These are phyloP conservation scores for Orobanche coerulescens DNA, from an alignment of 257 asterid genomes.

Conservation along the genomic window DNA sequence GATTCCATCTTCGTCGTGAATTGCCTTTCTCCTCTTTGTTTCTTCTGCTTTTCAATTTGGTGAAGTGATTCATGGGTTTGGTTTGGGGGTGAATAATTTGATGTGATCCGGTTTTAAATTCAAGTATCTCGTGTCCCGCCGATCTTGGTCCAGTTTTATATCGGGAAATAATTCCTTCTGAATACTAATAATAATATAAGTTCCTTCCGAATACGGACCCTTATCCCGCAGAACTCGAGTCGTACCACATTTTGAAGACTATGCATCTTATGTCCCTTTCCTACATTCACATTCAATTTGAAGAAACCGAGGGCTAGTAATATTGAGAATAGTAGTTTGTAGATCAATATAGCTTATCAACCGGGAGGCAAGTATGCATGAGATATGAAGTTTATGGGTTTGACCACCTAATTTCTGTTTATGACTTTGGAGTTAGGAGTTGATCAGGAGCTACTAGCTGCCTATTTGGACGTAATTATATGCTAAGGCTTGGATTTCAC, in stretches of 20 bases:
- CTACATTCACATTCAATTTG: too few relatives aligned
- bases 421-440: too few relatives aligned
- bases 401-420: too few relatives aligned
- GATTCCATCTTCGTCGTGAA: not conserved
- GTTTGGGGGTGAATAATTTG: not conserved
- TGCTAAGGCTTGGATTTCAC: not conserved
- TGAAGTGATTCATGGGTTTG: not conserved
- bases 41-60: not conserved
- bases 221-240: too few relatives aligned
- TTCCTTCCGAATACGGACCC: too few relatives aligned
- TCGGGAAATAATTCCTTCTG: too few relatives aligned
- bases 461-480: not conserved
- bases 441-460: too few relatives aligned
- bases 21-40: not conserved
- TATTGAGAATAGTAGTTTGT: not conserved
- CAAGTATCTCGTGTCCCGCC: not conserved
- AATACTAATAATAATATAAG: too few relatives aligned
- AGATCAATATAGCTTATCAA: not conserved
- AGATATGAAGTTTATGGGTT: too few relatives aligned
- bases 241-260: too few relatives aligned
- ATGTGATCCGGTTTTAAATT: not conserved
- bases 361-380: not conserved
- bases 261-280: too few relatives aligned
- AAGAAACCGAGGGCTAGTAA: not conserved
- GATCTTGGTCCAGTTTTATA: too few relatives aligned